phyloP scores from a whole-genome alignment of 2,329 filamentous ascomycete species.

The Hymenoscyphus fructigenus region DNA sequence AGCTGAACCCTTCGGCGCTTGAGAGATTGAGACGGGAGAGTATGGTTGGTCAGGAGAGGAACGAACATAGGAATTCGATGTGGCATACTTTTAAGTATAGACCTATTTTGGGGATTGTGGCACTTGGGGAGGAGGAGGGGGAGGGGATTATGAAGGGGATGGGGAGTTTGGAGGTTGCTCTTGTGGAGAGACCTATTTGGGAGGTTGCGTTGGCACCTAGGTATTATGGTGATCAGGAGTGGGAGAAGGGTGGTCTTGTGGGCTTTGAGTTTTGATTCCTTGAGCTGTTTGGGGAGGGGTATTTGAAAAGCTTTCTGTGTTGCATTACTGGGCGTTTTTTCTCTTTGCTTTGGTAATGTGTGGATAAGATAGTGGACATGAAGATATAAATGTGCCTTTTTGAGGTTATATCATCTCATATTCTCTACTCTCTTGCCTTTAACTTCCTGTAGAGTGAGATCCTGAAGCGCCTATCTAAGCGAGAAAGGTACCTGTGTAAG shows the following conservation, averaged over 20 bases:
- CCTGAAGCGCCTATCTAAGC: too few relatives aligned
- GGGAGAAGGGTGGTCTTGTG: conserved; percentile 38
- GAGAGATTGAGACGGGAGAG: conserved; percentile 17
- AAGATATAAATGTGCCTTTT: background rate
- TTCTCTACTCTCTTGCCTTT: background rate
- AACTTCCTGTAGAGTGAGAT: too few relatives aligned
- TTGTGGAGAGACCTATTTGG: conserved; percentile 85
- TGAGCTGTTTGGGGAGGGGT: background rate
- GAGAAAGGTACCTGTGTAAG: too few relatives aligned
- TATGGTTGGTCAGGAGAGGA: conserved; percentile 17
- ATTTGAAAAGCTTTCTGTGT: background rate
- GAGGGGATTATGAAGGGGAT: conserved; percentile 22
- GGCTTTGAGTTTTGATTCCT: background rate
- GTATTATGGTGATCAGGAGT: conserved; percentile 61
- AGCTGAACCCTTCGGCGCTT: conserved; percentile 31
- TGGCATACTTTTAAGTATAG: conserved; percentile 94
- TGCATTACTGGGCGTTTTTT: background rate
- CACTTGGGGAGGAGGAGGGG: conserved; percentile 37
- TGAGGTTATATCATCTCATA: background rate
- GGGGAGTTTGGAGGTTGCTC: conserved; percentile 68
- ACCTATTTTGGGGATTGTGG: conserved; percentile 76
- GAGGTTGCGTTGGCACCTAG: conserved; percentile 75
- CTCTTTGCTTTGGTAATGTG: background rate
- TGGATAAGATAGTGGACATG: background rate
- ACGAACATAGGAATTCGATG: conserved; percentile 14